A percentile compares a stretch with the other conserved stretches of the same genome.
phyloP scores from a whole-genome alignment of 2,329 filamentous ascomycete genomes.

The Ilyonectria mors-panacis region DNA sequence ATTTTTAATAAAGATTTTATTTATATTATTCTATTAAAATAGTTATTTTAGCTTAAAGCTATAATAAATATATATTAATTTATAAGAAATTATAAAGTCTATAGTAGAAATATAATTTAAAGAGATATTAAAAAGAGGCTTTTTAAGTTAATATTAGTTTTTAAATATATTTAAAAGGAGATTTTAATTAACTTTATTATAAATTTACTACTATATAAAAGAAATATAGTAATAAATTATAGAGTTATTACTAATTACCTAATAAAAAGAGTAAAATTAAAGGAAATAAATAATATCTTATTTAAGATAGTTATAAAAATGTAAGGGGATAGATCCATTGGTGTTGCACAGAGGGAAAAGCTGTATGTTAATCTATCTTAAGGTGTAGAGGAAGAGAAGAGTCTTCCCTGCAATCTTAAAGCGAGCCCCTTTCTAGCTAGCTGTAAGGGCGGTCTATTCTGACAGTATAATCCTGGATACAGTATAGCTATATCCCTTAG shows the following conservation, averaged over 20 bases:
- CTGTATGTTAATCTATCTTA: too few species aligned
- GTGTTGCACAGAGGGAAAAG: too few species aligned
- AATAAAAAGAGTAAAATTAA: neutral
- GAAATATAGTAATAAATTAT: neutral
- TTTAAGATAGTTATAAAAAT: too few species aligned
- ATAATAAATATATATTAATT: neutral
- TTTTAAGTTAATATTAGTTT: neutral
- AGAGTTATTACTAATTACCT: neutral
- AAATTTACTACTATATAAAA: neutral
- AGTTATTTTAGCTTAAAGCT: neutral
- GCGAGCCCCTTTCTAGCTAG: too few species aligned
- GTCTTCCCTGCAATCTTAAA: too few species aligned
- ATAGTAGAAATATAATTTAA: neutral
- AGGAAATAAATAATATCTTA: too few species aligned
- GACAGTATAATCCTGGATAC: too few species aligned
- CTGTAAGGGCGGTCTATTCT: too few species aligned
- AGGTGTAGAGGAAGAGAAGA: too few species aligned
- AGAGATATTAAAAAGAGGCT: constrained; percentile 7
- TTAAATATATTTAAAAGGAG: neutral
- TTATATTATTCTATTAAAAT: neutral
- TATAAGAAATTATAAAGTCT: neutral
- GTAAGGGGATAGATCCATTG: too few species aligned
- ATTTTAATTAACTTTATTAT: constrained; percentile 5
- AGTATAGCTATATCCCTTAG: too few species aligned
- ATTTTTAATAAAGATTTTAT: neutral